Percentiles rank a stretch among this genome's conserved stretches.
These are phyloP conservation scores for Blastomyces gilchristii DNA, from an alignment of 2,329 filamentous ascomycete species.

Conservation along the genomic window DNA sequence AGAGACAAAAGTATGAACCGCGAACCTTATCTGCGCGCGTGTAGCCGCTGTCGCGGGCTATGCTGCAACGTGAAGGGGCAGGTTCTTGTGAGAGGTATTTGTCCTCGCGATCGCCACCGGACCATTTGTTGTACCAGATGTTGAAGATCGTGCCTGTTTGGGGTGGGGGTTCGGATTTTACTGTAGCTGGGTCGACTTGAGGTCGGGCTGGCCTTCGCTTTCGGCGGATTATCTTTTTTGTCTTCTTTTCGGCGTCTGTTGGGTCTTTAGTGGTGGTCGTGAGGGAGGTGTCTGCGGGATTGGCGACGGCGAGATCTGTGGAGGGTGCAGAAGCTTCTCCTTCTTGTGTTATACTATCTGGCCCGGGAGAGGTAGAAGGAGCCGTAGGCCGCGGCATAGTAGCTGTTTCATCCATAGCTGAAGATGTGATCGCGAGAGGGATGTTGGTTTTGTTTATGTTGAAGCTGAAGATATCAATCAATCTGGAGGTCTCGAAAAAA, in stretches of 20 bases:
- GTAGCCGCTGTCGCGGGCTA: constrained; percentile 68
- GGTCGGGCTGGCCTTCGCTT: constrained; percentile 82
- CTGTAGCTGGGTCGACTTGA: constrained; percentile 75
- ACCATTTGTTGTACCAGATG: constrained; percentile 99
- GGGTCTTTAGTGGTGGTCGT: constrained; percentile 27
- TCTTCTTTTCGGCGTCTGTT: constrained; percentile 45
- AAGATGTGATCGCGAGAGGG: neutral
- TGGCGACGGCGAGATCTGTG: constrained; percentile 16
- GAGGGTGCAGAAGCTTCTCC: constrained; percentile 8
- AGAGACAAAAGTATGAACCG: constrained; percentile 85
- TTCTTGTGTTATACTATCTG: neutral
- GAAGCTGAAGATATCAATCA: neutral
- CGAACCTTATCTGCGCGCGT: constrained; percentile 65
- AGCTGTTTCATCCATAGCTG: constrained; percentile 12
- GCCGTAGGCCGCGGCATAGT: constrained; percentile 9
- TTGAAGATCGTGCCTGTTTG: constrained; percentile 96
- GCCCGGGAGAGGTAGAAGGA: constrained; percentile 1
- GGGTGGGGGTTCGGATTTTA: constrained; percentile 74
- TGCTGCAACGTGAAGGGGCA: constrained; percentile 76
- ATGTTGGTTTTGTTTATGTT: neutral
- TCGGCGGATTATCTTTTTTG: constrained; percentile 85
- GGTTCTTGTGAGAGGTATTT: constrained; percentile 74
- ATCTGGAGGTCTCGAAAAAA: neutral
- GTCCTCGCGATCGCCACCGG: constrained; percentile 86
- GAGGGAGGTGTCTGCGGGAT: constrained; percentile 15